These are phyloP conservation scores for Barnettozyma pratensis DNA, from an alignment of 805 yeast genomes.

Conservation along the genomic window DNA sequence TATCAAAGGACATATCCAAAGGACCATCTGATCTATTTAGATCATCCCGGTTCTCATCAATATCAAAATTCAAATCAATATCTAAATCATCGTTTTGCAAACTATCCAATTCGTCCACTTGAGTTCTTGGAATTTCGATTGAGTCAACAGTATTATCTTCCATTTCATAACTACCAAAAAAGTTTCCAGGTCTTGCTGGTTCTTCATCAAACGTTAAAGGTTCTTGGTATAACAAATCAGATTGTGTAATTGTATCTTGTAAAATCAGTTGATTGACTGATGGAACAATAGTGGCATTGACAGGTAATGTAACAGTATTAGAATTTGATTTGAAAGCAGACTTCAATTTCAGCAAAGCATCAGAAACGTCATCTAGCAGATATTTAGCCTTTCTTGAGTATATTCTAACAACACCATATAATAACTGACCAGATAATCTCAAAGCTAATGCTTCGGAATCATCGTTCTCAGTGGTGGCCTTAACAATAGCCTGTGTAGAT, in stretches of 20 bases:
- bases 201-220: constrained; percentile 37
- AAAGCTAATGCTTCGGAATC: constrained; percentile 61
- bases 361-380: constrained; percentile 76
- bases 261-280: constrained; percentile 57
- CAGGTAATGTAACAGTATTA: constrained; percentile 50
- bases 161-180: constrained; percentile 10
- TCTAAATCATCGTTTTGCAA: constrained; percentile 41
- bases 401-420: constrained; percentile 82
- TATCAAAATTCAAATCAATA: constrained; percentile 45
- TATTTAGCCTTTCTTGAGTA: constrained; percentile 83
- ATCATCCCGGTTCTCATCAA: constrained; percentile 31
- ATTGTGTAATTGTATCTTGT: constrained; percentile 73
- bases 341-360: constrained; percentile 65
- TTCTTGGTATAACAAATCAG: constrained; percentile 66
- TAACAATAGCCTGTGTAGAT: constrained; percentile 61
- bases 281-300: constrained; percentile 54
- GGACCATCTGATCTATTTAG: constrained; percentile 18
- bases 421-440: constrained; percentile 77
- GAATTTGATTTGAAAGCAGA: constrained; percentile 49
- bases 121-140: constrained; percentile 62
- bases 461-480: constrained; percentile 30
- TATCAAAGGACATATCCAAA: constrained; percentile 26
- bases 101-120: constrained; percentile 25
- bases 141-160: constrained; percentile 40
- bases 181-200: constrained; percentile 15